Percentiles rank a stretch among this genome's conserved stretches.
Conservation (phyloP, 305 asterid genomes). For the Solanum hybrid region DNA sequence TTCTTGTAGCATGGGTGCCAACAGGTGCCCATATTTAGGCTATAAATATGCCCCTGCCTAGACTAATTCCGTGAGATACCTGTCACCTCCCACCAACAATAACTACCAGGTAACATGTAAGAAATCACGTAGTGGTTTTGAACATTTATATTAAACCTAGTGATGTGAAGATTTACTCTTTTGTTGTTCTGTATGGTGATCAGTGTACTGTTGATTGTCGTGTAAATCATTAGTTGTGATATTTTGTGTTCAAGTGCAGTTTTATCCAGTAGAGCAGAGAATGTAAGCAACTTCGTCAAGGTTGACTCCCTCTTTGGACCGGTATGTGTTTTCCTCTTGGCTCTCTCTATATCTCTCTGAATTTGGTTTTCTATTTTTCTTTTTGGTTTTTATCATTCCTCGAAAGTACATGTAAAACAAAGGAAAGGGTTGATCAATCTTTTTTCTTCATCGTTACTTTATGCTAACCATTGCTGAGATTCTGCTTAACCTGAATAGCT, state of each 20-base stretch:
- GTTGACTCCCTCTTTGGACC: conserved; percentile 77
- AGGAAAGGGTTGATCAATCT: background rate
- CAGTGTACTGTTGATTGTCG: background rate
- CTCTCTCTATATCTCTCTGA: background rate
- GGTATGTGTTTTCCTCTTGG: conserved; percentile 28
- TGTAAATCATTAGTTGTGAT: background rate
- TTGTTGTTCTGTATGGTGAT: background rate
- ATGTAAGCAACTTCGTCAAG: conserved; percentile 79
- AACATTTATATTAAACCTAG: background rate
- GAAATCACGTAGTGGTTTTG: background rate
- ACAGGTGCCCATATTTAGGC: background rate
- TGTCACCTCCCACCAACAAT: background rate
- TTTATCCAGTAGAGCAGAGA: conserved; percentile 76
- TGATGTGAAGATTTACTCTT: background rate
- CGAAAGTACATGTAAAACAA: background rate
- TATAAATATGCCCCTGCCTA: background rate
- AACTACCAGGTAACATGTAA: background rate
- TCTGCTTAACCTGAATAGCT: background rate
- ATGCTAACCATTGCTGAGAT: background rate
- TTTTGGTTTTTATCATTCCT: background rate
- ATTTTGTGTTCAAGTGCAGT: conserved; percentile 39
- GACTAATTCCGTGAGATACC: background rate
- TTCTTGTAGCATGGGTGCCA: background rate
- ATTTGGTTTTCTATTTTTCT: background rate
- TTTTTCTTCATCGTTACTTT: background rate